phyloP scores from a whole-genome alignment of 129 eudicot genomes.

The Mikania micrantha region DNA sequence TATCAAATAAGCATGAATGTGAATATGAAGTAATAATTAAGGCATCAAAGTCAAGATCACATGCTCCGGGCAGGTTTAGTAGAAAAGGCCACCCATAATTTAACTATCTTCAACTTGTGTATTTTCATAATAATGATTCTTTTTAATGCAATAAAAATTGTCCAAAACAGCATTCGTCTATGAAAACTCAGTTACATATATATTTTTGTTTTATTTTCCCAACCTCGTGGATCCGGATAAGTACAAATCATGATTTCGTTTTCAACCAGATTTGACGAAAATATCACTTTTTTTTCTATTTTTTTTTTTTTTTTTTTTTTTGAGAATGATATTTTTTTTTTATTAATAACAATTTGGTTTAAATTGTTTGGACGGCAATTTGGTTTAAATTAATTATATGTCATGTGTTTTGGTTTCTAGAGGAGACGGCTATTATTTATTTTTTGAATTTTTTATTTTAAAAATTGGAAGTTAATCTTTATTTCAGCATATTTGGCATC shows the following conservation, averaged over 20 bases:
- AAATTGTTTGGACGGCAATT: conserved; percentile 23
- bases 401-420: conserved; percentile 2
- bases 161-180: conserved; percentile 4
- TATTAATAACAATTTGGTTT: too few species aligned
- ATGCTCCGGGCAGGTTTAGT: conserved; percentile 23
- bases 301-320: too few species aligned
- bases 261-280: conserved; percentile 3
- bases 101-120: neutral
- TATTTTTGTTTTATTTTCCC: neutral
- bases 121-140: neutral
- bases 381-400: conserved; percentile 1
- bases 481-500: neutral
- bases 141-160: conserved; percentile 2
- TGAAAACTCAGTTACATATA: neutral
- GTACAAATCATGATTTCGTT: conserved; percentile 3
- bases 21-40: conserved; percentile 1
- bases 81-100: conserved; percentile 9
- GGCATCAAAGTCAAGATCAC: conserved; percentile 22
- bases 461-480: neutral
- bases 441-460: neutral
- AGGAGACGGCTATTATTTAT: conserved; percentile 24
- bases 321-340: too few species aligned
- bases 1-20: too few species aligned
- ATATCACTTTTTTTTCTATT: neutral
- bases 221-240: neutral